Evolutionary conservation across 148 eudicot genomes (phyloP).

Genomic region (Amaranthus cruentus): DNA sequence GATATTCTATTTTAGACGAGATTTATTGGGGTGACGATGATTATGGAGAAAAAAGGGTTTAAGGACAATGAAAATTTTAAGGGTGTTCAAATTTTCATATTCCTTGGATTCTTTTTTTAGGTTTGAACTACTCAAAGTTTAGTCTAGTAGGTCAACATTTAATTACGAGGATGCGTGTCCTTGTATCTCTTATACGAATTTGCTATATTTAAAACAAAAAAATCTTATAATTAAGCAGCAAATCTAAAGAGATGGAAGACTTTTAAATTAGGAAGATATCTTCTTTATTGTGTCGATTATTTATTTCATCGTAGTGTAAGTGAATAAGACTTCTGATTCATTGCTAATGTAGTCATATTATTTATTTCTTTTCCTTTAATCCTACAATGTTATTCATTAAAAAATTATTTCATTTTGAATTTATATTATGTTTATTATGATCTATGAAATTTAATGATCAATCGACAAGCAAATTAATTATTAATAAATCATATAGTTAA

Average conservation of each 20-base stretch:
- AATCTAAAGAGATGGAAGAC: no score
- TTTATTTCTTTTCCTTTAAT: no score
- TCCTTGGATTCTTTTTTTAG: constrained; percentile 17
- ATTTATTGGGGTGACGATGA: no score
- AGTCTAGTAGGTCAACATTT: neutral
- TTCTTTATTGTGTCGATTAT: neutral
- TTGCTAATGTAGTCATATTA: neutral
- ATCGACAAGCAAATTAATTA: no score
- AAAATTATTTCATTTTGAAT: no score
- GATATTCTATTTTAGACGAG: neutral
- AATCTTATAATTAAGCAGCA: no score
- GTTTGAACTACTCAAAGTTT: neutral
- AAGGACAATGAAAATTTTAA: constrained; percentile 28
- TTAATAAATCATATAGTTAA: no score
- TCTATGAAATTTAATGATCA: no score
- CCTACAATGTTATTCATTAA: no score
- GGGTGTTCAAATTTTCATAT: constrained; percentile 21
- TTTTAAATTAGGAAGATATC: constrained; percentile 2
- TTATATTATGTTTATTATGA: no score
- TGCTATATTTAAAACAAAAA: no score
- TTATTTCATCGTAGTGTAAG: constrained; percentile 9
- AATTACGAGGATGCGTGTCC: neutral
- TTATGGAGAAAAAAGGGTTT: neutral
- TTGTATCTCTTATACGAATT: neutral
- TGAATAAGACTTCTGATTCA: neutral